Conservation (phyloP, 306 rosid species). For the Dalbergia cultrata region DNA sequence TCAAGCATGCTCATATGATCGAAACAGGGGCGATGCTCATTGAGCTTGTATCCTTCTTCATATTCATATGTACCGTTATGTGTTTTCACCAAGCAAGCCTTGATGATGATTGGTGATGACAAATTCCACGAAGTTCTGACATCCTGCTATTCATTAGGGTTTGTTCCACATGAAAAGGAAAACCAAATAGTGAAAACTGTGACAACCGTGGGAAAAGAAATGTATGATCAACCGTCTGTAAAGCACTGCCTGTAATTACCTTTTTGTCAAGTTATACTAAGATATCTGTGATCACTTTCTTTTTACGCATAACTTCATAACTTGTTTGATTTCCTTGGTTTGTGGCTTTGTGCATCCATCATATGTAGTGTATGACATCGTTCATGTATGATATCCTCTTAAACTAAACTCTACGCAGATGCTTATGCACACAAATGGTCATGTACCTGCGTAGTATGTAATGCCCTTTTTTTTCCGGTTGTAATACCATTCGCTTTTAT, state of each 20-base stretch:
- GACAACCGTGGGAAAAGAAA: conserved; percentile 30
- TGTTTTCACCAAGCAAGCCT: conserved; percentile 96
- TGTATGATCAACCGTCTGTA: conserved; percentile 49
- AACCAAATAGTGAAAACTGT: conserved; percentile 35
- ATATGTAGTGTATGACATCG: neutral
- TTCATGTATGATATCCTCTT: neutral
- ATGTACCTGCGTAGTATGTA: neutral
- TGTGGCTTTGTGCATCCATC: neutral
- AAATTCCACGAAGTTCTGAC: conserved; percentile 18
- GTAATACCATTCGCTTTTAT: neutral
- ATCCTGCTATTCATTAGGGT: conserved; percentile 35
- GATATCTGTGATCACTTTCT: neutral
- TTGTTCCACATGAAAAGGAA: conserved; percentile 12
- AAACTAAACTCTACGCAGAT: neutral
- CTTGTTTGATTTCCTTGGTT: neutral
- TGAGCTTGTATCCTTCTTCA: conserved; percentile 90
- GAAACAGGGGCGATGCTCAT: conserved; percentile 96
- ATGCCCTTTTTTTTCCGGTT: no score
- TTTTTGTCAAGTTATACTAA: conserved; percentile 7
- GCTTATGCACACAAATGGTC: neutral
- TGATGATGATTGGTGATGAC: conserved; percentile 88
- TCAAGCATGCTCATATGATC: conserved; percentile 90
- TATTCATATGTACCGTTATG: conserved; percentile 86
- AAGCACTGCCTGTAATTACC: conserved; percentile 40
- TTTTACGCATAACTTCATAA: neutral